A percentile compares a stretch with the other conserved stretches of the same genome.
These are phyloP conservation scores for Hirsutella rhossiliensis DNA, from an alignment of 2,329 filamentous ascomycete species.

Conservation along the genomic window DNA sequence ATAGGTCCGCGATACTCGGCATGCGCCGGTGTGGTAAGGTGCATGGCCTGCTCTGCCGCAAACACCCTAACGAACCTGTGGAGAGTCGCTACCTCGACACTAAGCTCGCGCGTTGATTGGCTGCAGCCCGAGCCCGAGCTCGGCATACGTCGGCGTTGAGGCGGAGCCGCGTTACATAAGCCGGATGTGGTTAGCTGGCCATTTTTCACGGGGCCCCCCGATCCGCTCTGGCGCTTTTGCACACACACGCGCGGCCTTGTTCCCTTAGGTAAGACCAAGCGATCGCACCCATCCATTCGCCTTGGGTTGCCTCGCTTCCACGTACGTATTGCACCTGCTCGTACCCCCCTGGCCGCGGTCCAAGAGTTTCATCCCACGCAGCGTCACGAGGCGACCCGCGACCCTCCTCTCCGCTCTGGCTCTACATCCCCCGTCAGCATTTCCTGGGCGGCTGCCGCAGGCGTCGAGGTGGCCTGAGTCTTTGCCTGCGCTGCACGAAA, in stretches of 20 bases:
- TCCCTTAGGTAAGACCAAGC: slow-evolving; percentile 20
- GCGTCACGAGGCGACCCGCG: slow-evolving; percentile 5
- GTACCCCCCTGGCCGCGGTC: slow-evolving; percentile 5
- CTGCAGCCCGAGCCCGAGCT: background rate
- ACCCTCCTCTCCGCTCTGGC: slow-evolving; percentile 2
- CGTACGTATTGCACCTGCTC: slow-evolving; percentile 7
- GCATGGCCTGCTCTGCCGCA: too few relatives aligned
- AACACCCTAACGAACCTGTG: too few relatives aligned
- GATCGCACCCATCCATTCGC: slow-evolving; percentile 10
- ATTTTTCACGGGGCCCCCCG: background rate
- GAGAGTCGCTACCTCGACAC: too few relatives aligned
- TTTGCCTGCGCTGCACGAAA: slow-evolving; percentile 16
- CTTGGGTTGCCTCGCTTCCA: slow-evolving; percentile 8
- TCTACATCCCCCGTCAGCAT: background rate
- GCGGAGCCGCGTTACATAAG: background rate
- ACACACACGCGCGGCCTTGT: too few relatives aligned
- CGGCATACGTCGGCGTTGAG: background rate
- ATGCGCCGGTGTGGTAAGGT: too few relatives aligned
- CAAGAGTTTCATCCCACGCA: slow-evolving; percentile 4
- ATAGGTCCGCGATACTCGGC: too few relatives aligned
- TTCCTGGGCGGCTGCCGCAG: slow-evolving; percentile 2
- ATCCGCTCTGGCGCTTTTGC: too few relatives aligned
- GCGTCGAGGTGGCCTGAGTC: slow-evolving; percentile 5
- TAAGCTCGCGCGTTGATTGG: background rate
- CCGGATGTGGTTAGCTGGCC: background rate